A percentile compares a stretch with the other conserved stretches of the same genome.
These are phyloP conservation scores for Penicillium egyptiacum DNA, from an alignment of 495 filamentous ascomycete genomes.

Conservation along the genomic window DNA sequence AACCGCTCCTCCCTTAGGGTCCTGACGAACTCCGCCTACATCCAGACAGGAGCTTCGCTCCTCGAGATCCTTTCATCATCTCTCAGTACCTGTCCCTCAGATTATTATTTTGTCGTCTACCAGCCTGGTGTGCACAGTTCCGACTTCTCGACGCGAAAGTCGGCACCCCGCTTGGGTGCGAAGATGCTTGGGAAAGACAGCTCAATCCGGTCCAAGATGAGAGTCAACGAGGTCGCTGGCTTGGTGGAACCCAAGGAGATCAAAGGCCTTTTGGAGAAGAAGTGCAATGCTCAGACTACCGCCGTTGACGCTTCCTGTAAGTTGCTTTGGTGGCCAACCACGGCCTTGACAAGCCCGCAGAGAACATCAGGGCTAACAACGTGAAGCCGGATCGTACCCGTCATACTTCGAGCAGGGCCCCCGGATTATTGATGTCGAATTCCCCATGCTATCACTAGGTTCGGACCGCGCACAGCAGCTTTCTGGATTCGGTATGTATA, in stretches of 20 bases:
- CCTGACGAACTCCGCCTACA: constrained; percentile 43
- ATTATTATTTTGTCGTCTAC: constrained; percentile 76
- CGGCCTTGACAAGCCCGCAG: neutral
- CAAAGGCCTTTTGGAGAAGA: constrained; percentile 48
- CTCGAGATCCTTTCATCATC: constrained; percentile 28
- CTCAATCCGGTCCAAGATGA: constrained; percentile 48
- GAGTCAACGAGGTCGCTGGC: constrained; percentile 64
- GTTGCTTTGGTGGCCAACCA: constrained; percentile 22
- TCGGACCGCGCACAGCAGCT: constrained; percentile 44
- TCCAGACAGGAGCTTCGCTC: constrained; percentile 45
- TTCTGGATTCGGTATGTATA: constrained; percentile 47
- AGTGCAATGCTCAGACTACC: constrained; percentile 53
- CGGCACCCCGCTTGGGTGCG: constrained; percentile 61
- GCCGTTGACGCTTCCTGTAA: constrained; percentile 65
- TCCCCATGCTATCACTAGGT: constrained; percentile 47
- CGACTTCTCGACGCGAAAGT: constrained; percentile 56
- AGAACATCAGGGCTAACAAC: constrained; percentile 18
- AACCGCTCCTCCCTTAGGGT: constrained; percentile 41
- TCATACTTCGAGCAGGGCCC: constrained; percentile 47
- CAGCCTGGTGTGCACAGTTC: constrained; percentile 73
- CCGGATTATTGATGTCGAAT: constrained; percentile 51
- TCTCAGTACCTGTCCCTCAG: constrained; percentile 68
- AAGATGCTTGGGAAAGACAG: constrained; percentile 51
- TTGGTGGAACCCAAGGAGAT: constrained; percentile 57
- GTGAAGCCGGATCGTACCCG: constrained; percentile 46